A percentile compares a stretch with the other conserved stretches of the same genome.
phyloP scores from a whole-genome alignment of 169 alveolate species.

The Plasmodium knowlesi region DNA sequence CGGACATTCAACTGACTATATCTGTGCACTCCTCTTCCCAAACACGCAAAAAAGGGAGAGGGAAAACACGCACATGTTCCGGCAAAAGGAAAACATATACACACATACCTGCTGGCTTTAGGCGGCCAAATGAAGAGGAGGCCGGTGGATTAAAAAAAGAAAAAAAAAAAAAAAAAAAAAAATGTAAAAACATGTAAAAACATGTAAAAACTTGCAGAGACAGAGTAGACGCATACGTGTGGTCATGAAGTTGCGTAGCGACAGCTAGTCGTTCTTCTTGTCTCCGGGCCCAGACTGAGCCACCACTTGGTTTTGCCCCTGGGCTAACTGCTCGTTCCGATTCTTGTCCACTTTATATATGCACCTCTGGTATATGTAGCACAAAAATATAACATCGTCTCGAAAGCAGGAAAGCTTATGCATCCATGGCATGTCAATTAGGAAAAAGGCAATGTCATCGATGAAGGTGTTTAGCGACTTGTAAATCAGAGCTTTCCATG shows the following conservation, averaged over 20 bases:
- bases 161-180: background rate
- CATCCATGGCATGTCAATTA: constrained; percentile 98
- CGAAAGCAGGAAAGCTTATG: constrained; percentile 98
- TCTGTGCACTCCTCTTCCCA: background rate
- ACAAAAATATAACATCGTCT: constrained; percentile 97
- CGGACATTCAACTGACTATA: background rate
- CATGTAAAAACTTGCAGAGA: background rate
- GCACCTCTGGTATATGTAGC: constrained; percentile 97
- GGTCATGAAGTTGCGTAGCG: background rate
- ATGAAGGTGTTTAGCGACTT: constrained; percentile 97
- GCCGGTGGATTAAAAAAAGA: background rate
- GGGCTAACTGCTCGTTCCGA: constrained; percentile 12
- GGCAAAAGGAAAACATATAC: background rate
- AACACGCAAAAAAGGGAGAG: background rate
- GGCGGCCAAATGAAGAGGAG: background rate
- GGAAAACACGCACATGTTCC: background rate
- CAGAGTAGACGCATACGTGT: background rate
- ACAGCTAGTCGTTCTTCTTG: constrained; percentile 43
- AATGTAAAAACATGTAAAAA: no score
- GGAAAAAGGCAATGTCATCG: constrained; percentile 98
- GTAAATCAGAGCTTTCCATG: constrained; percentile 97
- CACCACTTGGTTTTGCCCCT: background rate
- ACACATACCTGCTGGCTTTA: background rate
- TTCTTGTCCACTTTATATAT: constrained; percentile 87
- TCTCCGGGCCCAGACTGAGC: background rate